Evolutionary conservation across 75 land plant species (phyloP), one percentile per base, ranked within the genome.

Genomic region (Selaginella tamariscina): DNA sequence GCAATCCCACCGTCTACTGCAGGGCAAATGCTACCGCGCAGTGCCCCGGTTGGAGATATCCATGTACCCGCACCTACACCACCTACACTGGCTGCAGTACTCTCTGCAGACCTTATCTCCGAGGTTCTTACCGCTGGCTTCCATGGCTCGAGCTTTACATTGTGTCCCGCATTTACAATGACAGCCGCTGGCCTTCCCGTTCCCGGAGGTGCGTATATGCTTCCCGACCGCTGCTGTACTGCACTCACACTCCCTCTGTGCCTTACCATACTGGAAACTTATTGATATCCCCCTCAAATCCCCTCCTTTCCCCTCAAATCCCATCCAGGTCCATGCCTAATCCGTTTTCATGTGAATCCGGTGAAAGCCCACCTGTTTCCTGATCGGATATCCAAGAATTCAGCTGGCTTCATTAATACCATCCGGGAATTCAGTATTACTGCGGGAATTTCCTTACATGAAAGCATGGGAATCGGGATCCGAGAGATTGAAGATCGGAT

Each of bases 1-100:
- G 62, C 62, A n/a, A 59, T 59, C 9, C 62, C 62, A 2, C 62
- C 62, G 23, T 59, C 62, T 8, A 59, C 62, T 8, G 62, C 62
- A 2, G 62, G 62, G 62, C 62, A 59, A 59, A 59, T 59, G 62
- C 62, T 59, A 5, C 62, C 62, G 21, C 62, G 26, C 26, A 59
- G 26, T n/a, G 27, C 26, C 8, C 62, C 62, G 18, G 62, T 23
- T 8, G 62, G 62, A 2, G 62, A 59, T 2, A 59, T 59, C 62
- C 62, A 59, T n/a, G 62, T 59, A 2, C 62, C 62, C 8, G 62
- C 62, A 5, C 62, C 62, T n/a, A 27, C 8, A 59, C 23, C 62
- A 23, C 62, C 62, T 15, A 39, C 49, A 15, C 49, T 39, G 11
- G 5, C 15, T 15, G 5, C 49, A 15, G 49, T 15, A 15, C 49